Percentiles rank a stretch among this genome's conserved stretches.
phyloP scores from a whole-genome alignment of 139 green algal genomes.

The Prasinococcaceae sp. region DNA sequence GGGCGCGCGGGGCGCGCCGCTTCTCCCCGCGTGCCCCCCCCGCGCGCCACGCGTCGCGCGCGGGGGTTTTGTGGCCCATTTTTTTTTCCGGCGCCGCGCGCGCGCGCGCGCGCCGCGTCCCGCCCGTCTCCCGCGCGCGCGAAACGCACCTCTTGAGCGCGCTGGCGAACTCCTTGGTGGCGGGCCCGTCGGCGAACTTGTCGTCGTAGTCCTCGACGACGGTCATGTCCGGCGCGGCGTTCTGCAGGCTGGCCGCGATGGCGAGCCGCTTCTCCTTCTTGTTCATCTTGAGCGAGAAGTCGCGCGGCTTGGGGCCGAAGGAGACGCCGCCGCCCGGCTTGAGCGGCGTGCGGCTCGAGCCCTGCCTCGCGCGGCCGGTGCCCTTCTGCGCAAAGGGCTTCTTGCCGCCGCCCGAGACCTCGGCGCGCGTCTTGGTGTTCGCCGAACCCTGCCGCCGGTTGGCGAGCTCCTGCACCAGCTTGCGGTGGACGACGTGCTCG shows the following conservation, averaged over 20 bases:
- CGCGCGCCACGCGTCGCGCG: no score
- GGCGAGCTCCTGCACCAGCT: no score
- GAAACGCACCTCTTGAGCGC: conserved; percentile 46
- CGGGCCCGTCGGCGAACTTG: conserved; percentile 27
- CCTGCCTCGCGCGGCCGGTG: conserved; percentile 75
- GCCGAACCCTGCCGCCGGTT: conserved; percentile 62
- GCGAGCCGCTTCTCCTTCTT: conserved; percentile 93
- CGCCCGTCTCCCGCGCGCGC: no score
- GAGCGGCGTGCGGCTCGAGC: conserved; percentile 65
- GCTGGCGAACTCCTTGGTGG: conserved; percentile 68
- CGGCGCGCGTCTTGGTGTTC: conserved; percentile 71
- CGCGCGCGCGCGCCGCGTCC: no score
- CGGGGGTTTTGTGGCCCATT: no score
- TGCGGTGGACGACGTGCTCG: no score
- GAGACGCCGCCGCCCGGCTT: conserved; percentile 79
- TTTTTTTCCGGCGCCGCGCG: no score
- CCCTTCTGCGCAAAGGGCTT: conserved; percentile 98
- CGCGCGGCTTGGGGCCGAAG: conserved; percentile 94
- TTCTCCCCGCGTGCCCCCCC: no score
- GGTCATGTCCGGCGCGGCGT: conserved; percentile 61
- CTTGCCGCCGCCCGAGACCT: conserved; percentile 86
- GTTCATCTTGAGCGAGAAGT: conserved; percentile 98
- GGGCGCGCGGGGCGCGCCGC: no score
- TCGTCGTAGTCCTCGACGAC: conserved; percentile 59
- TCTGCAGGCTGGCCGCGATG: conserved; percentile 81